Evolutionary conservation across 1,139 yeast genomes (phyloP).

Genomic region (Protomyces pachydermus): DNA sequence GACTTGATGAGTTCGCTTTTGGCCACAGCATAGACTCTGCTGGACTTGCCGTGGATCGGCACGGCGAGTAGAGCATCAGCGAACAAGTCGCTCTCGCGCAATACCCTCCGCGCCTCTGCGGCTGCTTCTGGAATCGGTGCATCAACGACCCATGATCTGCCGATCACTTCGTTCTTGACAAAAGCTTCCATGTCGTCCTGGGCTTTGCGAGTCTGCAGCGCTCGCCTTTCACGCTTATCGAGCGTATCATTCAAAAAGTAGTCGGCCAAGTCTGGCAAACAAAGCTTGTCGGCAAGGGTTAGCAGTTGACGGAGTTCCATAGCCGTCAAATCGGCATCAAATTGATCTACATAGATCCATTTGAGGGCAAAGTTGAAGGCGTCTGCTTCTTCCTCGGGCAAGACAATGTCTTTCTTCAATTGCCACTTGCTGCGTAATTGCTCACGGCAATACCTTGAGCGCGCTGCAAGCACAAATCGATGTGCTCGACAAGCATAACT

Average conservation of each 20-base stretch:
- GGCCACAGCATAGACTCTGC: conserved; percentile 54
- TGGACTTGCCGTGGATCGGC: conserved; percentile 18
- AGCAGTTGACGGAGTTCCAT: conserved; percentile 39
- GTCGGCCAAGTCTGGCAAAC: conserved; percentile 43
- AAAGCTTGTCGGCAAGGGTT: conserved; percentile 41
- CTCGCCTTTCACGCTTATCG: conserved; percentile 15
- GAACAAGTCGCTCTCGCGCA: conserved; percentile 19
- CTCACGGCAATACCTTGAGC: conserved; percentile 39
- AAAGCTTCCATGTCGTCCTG: conserved; percentile 39
- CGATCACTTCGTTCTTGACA: conserved; percentile 44
- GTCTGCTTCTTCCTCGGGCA: conserved; percentile 34
- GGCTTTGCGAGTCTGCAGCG: conserved; percentile 29
- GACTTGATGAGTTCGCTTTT: conserved; percentile 56
- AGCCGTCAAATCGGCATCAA: conserved; percentile 40
- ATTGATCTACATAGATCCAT: conserved; percentile 51
- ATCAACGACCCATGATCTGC: conserved; percentile 31
- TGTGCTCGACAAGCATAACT: conserved; percentile 35
- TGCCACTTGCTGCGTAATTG: conserved; percentile 35
- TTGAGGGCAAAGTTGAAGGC: conserved; percentile 47
- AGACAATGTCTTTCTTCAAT: conserved; percentile 29
- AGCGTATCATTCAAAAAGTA: conserved; percentile 28
- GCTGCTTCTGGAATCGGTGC: background rate
- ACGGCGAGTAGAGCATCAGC: conserved; percentile 31
- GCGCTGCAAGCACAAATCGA: conserved; percentile 42
- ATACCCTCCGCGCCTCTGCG: background rate